A percentile compares a stretch with the other conserved stretches of the same genome.
phyloP scores from a whole-genome alignment of 2,329 filamentous ascomycete genomes.

The Dichotomopilus funicola region DNA sequence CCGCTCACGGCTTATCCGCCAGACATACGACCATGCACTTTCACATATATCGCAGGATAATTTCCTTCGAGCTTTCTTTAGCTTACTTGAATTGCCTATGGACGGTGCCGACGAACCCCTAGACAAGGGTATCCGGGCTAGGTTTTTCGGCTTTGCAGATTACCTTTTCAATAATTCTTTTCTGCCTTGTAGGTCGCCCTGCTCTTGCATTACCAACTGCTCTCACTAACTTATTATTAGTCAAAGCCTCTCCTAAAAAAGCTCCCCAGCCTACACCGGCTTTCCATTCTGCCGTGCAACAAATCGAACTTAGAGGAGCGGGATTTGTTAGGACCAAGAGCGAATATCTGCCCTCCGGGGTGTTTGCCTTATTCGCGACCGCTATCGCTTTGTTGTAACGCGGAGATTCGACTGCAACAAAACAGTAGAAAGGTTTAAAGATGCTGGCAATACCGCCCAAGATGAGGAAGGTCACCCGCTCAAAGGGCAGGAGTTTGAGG shows the following conservation, averaged over 20 bases:
- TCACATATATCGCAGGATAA: conserved; percentile 21
- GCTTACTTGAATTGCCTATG: conserved; percentile 19
- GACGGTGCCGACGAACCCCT: conserved; percentile 9
- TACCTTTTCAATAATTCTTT: conserved; percentile 27
- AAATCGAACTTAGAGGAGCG: conserved; percentile 14
- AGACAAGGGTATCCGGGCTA: conserved; percentile 5
- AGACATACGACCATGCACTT: conserved; percentile 25
- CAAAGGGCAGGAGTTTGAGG: not conserved
- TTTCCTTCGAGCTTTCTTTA: conserved; percentile 25
- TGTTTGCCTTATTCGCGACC: conserved; percentile 26
- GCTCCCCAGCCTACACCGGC: conserved; percentile 25
- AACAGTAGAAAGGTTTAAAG: conserved; percentile 7
- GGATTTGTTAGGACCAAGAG: conserved; percentile 22
- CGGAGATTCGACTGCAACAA: conserved; percentile 20
- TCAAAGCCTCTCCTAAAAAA: conserved; percentile 23
- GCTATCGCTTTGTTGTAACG: conserved; percentile 26
- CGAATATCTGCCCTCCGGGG: conserved; percentile 24
- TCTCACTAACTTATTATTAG: conserved; percentile 12
- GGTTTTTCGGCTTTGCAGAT: conserved; percentile 22
- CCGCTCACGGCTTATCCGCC: conserved; percentile 23
- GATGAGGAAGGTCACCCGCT: conserved; percentile 24
- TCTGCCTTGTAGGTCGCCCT: conserved; percentile 19
- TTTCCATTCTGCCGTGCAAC: conserved; percentile 22
- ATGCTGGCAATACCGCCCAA: not conserved
- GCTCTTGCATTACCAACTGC: not conserved